Percentiles rank a stretch among this genome's conserved stretches.
These are phyloP conservation scores for Hawksworthiomyces lignivorus DNA, from an alignment of 2,329 filamentous ascomycete genomes.

Conservation along the genomic window DNA sequence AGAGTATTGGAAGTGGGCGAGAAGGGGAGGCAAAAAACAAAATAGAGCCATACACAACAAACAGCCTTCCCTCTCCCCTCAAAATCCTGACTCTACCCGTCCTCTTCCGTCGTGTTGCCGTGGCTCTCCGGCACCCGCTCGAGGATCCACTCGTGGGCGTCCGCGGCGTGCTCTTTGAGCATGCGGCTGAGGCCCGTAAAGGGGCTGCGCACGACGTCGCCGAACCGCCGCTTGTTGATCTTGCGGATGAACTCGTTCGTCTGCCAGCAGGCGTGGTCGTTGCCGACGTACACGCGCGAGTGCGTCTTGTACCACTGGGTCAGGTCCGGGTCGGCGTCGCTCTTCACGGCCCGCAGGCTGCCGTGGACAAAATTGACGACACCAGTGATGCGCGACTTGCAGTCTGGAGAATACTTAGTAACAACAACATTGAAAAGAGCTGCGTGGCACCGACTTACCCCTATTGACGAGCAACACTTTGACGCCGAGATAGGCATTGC, in stretches of 20 bases:
- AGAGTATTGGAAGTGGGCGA: no score
- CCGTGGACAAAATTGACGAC: conserved; percentile 78
- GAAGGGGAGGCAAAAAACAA: no score
- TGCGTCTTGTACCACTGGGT: conserved; percentile 78
- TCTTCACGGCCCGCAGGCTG: conserved; percentile 67
- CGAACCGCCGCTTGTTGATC: conserved; percentile 53
- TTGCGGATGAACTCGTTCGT: conserved; percentile 53
- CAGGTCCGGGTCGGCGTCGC: conserved; percentile 65
- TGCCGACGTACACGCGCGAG: conserved; percentile 70
- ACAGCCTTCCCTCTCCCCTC: no score
- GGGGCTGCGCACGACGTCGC: conserved; percentile 46
- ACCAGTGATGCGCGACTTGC: conserved; percentile 60
- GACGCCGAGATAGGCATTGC: conserved; percentile 79
- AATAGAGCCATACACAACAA: no score
- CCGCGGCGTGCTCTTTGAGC: conserved; percentile 46
- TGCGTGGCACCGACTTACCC: no score
- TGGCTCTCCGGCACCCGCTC: conserved; percentile 26
- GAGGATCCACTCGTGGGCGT: conserved; percentile 45
- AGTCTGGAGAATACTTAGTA: conserved; percentile 33
- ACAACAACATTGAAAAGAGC: no score
- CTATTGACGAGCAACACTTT: conserved; percentile 72
- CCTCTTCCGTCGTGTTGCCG: conserved; percentile 44
- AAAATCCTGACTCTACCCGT: conserved; percentile 20
- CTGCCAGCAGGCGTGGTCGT: conserved; percentile 68
- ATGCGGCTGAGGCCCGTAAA: conserved; percentile 43